A percentile compares a stretch with the other conserved stretches of the same genome.
Evolutionary conservation across 2,329 filamentous ascomycete species (phyloP).

Genomic region (Seiridium cupressi): DNA sequence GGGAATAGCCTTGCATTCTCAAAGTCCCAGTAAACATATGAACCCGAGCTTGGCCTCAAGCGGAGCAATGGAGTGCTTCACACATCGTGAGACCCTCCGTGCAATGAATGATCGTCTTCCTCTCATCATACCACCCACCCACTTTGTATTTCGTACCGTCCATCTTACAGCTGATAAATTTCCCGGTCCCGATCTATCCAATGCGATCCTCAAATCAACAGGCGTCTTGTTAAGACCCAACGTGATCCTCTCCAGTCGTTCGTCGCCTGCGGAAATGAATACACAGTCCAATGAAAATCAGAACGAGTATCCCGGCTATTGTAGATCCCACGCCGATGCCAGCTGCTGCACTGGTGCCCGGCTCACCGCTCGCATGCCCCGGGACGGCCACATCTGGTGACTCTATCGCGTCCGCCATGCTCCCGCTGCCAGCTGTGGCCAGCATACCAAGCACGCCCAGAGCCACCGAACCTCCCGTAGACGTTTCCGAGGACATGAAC

Average conservation of each 20-base stretch:
- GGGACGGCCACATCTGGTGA: background rate
- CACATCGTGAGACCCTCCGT: too few species aligned
- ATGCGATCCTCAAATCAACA: background rate
- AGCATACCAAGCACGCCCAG: too few species aligned
- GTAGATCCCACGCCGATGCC: constrained; percentile 10
- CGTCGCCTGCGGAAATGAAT: background rate
- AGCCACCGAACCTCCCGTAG: too few species aligned
- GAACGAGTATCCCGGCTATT: constrained; percentile 4
- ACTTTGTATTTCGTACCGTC: too few species aligned
- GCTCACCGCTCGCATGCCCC: background rate
- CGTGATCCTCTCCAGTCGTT: background rate
- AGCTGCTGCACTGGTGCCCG: constrained; percentile 7
- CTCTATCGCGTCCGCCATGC: background rate
- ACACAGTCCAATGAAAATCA: background rate
- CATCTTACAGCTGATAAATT: too few species aligned
- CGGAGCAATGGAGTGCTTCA: too few species aligned
- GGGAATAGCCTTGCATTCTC: background rate
- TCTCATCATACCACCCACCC: too few species aligned
- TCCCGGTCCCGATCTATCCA: background rate
- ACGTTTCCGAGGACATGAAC: too few species aligned
- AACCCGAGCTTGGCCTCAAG: too few species aligned
- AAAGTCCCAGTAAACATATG: too few species aligned
- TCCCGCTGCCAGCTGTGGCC: too few species aligned
- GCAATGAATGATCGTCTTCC: too few species aligned
- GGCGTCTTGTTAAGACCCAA: background rate